Percentiles rank a stretch among this genome's conserved stretches.
Conservation (phyloP, 495 filamentous ascomycete species). For the Peziza echinospora region DNA sequence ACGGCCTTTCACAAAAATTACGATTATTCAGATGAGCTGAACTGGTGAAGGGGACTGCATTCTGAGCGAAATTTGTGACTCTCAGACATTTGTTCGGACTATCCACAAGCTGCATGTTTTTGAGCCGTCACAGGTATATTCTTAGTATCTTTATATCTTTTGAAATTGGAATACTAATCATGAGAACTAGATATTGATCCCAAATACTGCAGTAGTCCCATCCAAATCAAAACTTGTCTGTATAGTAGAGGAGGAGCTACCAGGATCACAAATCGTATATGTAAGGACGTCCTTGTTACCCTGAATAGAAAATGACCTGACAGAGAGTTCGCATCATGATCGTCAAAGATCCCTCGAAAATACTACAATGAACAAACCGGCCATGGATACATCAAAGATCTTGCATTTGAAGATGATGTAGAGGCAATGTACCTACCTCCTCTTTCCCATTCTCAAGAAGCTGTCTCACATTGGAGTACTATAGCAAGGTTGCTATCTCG, state of each 20-base stretch:
- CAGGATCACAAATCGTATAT: conserved; percentile 29
- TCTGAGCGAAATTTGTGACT: conserved; percentile 76
- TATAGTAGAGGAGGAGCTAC: conserved; percentile 49
- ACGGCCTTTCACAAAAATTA: conserved; percentile 1
- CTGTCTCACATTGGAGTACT: not conserved
- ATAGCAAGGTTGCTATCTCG: conserved; percentile 41
- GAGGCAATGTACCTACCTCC: conserved; percentile 33
- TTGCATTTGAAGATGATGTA: conserved; percentile 56
- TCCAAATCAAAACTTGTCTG: conserved; percentile 56
- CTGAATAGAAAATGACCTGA: no score
- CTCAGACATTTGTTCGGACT: conserved; percentile 66
- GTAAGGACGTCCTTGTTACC: no score
- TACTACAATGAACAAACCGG: conserved; percentile 76
- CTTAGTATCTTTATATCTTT: no score
- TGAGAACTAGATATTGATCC: conserved; percentile 35
- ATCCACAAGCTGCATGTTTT: conserved; percentile 63
- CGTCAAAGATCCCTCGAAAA: conserved; percentile 46
- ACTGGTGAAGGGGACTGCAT: conserved; percentile 37
- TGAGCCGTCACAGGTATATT: conserved; percentile 46
- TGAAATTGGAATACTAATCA: not conserved
- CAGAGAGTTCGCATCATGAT: no score
- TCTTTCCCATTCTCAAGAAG: not conserved
- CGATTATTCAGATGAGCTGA: not conserved
- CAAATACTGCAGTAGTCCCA: conserved; percentile 38
- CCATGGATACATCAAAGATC: conserved; percentile 52